Evolutionary conservation across 2,329 filamentous ascomycete genomes (phyloP), one percentile per base, ranked within the genome.

Genomic region (Trichoderma semiorbis): DNA sequence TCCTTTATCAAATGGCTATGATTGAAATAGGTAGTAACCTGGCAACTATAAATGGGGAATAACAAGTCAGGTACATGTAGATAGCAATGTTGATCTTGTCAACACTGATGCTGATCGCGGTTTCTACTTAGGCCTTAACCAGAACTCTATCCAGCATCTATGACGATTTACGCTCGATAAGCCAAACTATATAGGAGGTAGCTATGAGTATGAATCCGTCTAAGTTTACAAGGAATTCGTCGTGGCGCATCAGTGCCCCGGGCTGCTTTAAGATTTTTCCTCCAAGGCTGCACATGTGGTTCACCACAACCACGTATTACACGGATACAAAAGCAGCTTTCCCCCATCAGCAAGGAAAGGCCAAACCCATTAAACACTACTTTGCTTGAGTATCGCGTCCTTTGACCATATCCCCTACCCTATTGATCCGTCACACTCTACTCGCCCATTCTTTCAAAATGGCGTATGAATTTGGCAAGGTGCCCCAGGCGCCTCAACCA

Each of bases 341-440:
- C 1, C 39, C 39, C 39, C 39, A n/a, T 43, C 39, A n/a, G 7
- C 39, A 43, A n/a, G 18, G 39, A n/a, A n/a, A 43, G 7, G 39
- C 18, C 39, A 43, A 43, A 5, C 3, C 39, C 7, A 43, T 43
- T 43, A 2, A 43, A n/a, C 16, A 43, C 1, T 3, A 43, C 16
- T n/a, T 43, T 43, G 7, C 39, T 43, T n/a, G 3, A 43, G 5
- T 10, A 43, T n/a, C 5, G 16, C 39, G 5, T 43, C 1, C 39
- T n/a, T 4, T 43, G 3, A 10, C 7, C 18, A 7, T 0, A 0
- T 1, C 10, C 26, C n/a, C 3, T n/a, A 43, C 16, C 16, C n/a
- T 5, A 5, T 47, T 21, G 5, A 12, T 12, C 3, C 5, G 16
- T 63, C 24, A 28, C n/a, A 28, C 16, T 24, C 26, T 14, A 1